Base-by-base conservation (phyloP, 2,329 filamentous ascomycete genomes). In the Pseudocercospora macadamiae region DNA sequence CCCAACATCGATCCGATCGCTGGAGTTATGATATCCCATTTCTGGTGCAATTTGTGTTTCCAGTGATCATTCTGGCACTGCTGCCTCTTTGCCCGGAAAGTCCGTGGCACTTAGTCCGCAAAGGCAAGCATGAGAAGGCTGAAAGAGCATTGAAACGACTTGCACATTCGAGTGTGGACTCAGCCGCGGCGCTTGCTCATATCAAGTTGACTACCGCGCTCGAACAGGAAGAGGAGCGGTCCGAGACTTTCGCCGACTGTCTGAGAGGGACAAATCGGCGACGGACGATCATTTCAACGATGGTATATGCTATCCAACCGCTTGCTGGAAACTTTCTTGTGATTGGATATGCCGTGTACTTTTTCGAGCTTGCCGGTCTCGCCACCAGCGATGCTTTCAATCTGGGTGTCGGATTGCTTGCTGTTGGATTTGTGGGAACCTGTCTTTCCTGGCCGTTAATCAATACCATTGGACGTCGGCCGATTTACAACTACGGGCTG, bases 401-500 rank as follows among this genome's bases (percentile, higher is more conserved):
- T 37, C 75, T 80, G 53, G 73, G 74, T 1, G 66, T 81, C 48
- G 89, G 81, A 42, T 80, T 83, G 58, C 84, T 83, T 62, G 79
- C 77, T 26, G 81, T 86, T 66, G 82, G 91, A 75, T 91, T 91
- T 81, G 85, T 85, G 19, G 90, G 90, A 39, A 89, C 91, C 1
- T 85, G 93, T 59, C 88, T 88, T 30, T 87, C 90, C 1, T 93
- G 90, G 90, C 85, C 84, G 64, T 78, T 93, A 54, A 91, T 93
- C 86, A 85, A 84, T 6, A 68, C 85, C 19, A 76, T 92, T 54
- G 90, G 91, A 49, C 88, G 91, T 49, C 85, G 90, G 54, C 80
- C 85, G 0, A 82, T 95, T 2, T 93, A 91, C 68, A 77, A 93
- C 5, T 87, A 84, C 62, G 90, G 91, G 10, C 82, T 93, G 3